Evolutionary conservation across 495 filamentous ascomycete species (phyloP).

Genomic region (Aspergillus heteromorphus): DNA sequence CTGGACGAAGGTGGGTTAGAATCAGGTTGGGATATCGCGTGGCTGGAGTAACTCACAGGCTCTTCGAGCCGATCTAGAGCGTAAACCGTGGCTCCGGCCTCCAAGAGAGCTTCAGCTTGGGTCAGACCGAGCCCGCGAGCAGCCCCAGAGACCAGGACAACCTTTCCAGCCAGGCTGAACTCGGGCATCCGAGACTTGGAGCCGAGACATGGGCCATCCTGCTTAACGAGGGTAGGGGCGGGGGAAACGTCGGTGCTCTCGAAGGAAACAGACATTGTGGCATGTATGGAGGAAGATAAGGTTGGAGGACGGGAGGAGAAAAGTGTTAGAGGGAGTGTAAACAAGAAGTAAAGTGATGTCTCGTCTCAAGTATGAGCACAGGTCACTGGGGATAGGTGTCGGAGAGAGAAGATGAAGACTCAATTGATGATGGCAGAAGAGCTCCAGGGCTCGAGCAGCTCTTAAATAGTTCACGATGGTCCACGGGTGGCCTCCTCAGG

Average conservation of each 20-base stretch:
- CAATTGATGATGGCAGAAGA: neutral
- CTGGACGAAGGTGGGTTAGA: conserved; percentile 26
- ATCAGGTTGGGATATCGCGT: neutral
- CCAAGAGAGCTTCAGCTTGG: conserved; percentile 73
- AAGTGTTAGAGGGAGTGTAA: neutral
- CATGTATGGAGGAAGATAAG: neutral
- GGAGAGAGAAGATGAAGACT: neutral
- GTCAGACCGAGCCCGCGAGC: conserved; percentile 74
- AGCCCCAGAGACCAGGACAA: conserved; percentile 73
- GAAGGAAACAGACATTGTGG: conserved; percentile 38
- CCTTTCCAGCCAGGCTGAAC: conserved; percentile 72
- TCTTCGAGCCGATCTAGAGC: conserved; percentile 43
- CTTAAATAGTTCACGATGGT: conserved; percentile 13
- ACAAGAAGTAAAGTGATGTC: too few species aligned
- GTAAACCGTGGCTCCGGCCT: conserved; percentile 65
- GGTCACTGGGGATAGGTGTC: neutral
- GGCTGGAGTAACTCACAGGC: conserved; percentile 25
- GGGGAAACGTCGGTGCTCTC: conserved; percentile 29
- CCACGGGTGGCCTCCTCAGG: neutral
- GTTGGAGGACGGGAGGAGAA: neutral
- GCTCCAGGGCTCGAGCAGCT: too few species aligned
- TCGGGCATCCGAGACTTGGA: conserved; percentile 57
- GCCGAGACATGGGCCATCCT: conserved; percentile 25
- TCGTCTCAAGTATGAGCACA: neutral
- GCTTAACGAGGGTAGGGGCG: conserved; percentile 12